Evolutionary conservation across 2,329 filamentous ascomycete genomes (phyloP).

Genomic region (Exophiala mesophila): DNA sequence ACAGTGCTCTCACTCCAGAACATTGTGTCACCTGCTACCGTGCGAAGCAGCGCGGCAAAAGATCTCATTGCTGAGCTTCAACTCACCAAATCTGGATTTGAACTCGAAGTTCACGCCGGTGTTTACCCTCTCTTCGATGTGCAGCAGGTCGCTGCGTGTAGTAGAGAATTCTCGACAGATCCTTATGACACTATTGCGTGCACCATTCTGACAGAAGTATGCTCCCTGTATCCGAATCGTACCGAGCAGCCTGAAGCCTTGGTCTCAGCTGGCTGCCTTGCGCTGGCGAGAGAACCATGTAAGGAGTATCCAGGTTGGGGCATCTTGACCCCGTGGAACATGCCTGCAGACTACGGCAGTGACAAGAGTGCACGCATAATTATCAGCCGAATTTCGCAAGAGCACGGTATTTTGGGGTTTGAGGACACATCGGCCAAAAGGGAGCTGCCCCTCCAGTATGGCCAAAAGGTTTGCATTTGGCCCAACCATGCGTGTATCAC

Average conservation of each 20-base stretch:
- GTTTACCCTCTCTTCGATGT: slow-evolving; percentile 72
- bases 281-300: slow-evolving; percentile 68
- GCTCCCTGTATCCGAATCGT: slow-evolving; percentile 59
- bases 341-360: slow-evolving; percentile 29
- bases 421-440: slow-evolving; percentile 34
- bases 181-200: slow-evolving; percentile 56
- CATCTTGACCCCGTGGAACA: slow-evolving; percentile 58
- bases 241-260: slow-evolving; percentile 56
- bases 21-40: slow-evolving; percentile 36
- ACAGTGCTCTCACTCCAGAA: slow-evolving; percentile 65
- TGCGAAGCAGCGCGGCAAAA: slow-evolving; percentile 14
- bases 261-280: slow-evolving; percentile 63
- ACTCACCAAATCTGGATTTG: slow-evolving; percentile 35
- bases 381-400: slow-evolving; percentile 68
- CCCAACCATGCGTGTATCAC: slow-evolving; percentile 79
- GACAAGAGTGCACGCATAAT: slow-evolving; percentile 55
- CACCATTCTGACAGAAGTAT: slow-evolving; percentile 66
- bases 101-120: slow-evolving; percentile 68
- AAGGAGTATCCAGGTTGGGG: slow-evolving; percentile 68
- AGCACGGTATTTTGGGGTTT: slow-evolving; percentile 70
- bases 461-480: slow-evolving; percentile 66
- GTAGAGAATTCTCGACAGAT: slow-evolving; percentile 39
- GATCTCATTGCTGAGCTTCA: slow-evolving; percentile 19
- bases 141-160: slow-evolving; percentile 71
- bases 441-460: slow-evolving; percentile 51